Evolutionary conservation across 2,329 filamentous ascomycete genomes (phyloP), one percentile per base, ranked within the genome.

Genomic region (Orbilia javanica): DNA sequence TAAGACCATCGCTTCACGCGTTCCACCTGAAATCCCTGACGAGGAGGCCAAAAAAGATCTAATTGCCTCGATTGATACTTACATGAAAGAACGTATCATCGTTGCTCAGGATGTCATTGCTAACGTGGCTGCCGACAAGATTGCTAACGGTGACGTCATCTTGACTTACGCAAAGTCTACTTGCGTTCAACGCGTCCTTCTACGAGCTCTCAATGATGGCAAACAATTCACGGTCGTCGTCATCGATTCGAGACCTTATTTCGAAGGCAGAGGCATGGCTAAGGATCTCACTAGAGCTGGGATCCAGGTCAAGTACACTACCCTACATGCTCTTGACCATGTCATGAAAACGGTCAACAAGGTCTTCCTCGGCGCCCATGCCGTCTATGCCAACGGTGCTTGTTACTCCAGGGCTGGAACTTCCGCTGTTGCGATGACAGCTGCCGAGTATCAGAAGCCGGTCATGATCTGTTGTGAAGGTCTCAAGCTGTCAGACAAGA

Each of bases 331-430:
- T 13, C 87, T 97, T 70, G 90, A 90, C 63, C 90, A 92, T 80
- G 90, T 92, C 52, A 88, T 97, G 65, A 89, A 90, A 79, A 87
- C 90, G 39, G 90, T 89, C 0, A 92, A 90, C 5, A 90, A 91
- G 81, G 90, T 96, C 8, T 89, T 98, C 64, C 87, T 99, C 0
- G 94, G 94, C 11, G 94, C 94, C 3, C 94, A 97, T 83, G 93
- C 93, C 44, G 96, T 99, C 90, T 96, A 97, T 85, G 94, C 93
- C 81, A 98, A 98, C 84, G 96, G 96, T 6, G 89, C 93, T 36
- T 88, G 99, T 81, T 97, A 96, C 84, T 95, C 92, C 3, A 90
- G 94, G 20, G 90, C 93, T 8, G 96, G 96, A 78, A 97, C 94
- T 2, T 93, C 93, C 25, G 89, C 96, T 75, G 88, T 98, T 8